Conservation (phyloP, 129 eudicot genomes). For the Tagetes patula region DNA sequence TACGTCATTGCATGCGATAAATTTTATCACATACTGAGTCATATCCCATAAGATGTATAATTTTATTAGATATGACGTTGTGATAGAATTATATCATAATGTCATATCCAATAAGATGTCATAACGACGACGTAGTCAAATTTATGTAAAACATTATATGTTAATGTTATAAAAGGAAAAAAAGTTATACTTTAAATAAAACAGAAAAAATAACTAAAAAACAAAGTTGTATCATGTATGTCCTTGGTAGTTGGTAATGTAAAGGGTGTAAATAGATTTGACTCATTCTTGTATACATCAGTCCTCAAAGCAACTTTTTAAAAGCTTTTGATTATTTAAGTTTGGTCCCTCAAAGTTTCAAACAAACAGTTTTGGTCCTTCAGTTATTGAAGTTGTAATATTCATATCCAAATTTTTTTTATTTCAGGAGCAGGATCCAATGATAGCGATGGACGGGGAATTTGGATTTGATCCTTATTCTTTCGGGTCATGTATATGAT, state of each 20-base stretch:
- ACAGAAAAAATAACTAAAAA: too few relatives aligned
- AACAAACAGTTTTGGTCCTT: background rate
- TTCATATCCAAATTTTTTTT: too few relatives aligned
- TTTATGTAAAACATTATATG: background rate
- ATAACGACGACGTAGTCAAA: background rate
- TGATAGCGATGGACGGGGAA: slow-evolving; percentile 48
- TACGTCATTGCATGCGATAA: background rate
- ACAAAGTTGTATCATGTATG: too few relatives aligned
- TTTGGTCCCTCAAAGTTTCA: background rate
- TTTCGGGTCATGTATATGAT: slow-evolving; percentile 50
- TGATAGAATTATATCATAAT: background rate
- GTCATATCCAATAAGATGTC: too few relatives aligned
- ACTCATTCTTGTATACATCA: too few relatives aligned
- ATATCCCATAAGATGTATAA: too few relatives aligned
- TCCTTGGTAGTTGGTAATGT: background rate
- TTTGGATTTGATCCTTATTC: slow-evolving; percentile 59
- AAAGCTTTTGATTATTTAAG: background rate
- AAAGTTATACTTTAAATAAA: background rate
- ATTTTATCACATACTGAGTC: background rate
- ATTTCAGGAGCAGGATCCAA: slow-evolving; percentile 76
- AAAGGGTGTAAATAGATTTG: background rate
- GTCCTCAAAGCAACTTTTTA: background rate
- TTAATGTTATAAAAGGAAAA: background rate
- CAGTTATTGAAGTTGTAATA: too few relatives aligned
- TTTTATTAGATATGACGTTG: background rate